Evolutionary conservation across 805 yeast genomes (phyloP).

Genomic region (Ascoidea asiatica): DNA sequence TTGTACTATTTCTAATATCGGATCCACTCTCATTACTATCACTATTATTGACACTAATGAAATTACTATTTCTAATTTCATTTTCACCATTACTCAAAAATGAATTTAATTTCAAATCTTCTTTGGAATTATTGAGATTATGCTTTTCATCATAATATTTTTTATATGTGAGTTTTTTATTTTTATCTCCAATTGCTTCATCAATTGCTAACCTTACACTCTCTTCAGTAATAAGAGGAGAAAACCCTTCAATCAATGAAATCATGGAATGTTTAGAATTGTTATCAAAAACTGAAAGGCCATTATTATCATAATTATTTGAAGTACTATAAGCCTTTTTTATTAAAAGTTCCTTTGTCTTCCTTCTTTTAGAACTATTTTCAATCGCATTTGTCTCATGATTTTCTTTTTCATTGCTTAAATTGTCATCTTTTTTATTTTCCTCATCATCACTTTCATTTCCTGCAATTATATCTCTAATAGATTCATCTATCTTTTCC

Average conservation of each 20-base stretch:
- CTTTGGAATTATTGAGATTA: too few species aligned
- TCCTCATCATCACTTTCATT: neutral
- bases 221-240: constrained; percentile 18
- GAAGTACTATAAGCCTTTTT: neutral
- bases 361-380: neutral
- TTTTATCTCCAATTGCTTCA: constrained; percentile 11
- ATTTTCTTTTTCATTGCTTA: neutral
- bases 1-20: constrained; percentile 4
- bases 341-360: neutral
- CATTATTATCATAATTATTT: too few species aligned
- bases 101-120: constrained; percentile 6
- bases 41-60: constrained; percentile 1
- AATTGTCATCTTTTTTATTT: neutral
- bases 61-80: constrained; percentile 9
- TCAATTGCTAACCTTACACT: constrained; percentile 20
- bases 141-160: constrained; percentile 14
- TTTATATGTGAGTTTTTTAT: constrained; percentile 11
- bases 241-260: constrained; percentile 17
- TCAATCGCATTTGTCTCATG: neutral
- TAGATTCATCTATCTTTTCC: neutral
- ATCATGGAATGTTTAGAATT: constrained; percentile 2
- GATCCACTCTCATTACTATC: constrained; percentile 1
- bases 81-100: constrained; percentile 9
- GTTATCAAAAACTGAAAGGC: constrained; percentile 2
- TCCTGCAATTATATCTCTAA: neutral